Base-by-base conservation (phyloP, 345 rosid species). In the Eucalyptus erythrocorys region DNA sequence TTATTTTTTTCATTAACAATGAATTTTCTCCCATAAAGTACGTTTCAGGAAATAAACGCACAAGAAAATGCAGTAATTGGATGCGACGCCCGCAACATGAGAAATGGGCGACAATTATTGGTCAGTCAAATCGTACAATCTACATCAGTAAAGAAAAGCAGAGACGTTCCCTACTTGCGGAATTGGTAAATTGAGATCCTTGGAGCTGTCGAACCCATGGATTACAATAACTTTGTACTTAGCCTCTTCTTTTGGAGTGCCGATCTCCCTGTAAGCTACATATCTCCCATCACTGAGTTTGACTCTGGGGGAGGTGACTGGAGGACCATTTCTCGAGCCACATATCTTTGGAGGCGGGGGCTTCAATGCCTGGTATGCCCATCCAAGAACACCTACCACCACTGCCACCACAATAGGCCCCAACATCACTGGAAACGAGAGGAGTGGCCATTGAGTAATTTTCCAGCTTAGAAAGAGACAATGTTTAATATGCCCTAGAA, bases 311-410 rank as follows among this genome's bases (percentile, higher is more conserved):
- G 97, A 94, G 64, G 95, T 94, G 64, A 95, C 89, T 17, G 93
- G 94, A 68, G 97, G 96, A 87, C 99, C 97, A n/a, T 90, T 88
- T 14, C 93, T 91, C 16, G 93, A 90, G 9, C 97, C 98, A 86
- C 99, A 97, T 86, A 96, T 93, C 91, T 93, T 92, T 15, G 98
- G 94, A 87, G 95, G 94, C 21, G 97, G 97, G 48, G 98, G 98
- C 88, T 92, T 95, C 81, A 93, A 2, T 43, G 96, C 89, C 87
- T 89, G 92, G 91, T 92, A 94, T 88, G 93, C 91, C 93, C 91
- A 95, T 47, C 93, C 95, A 6, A 95, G 89, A 76, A 95, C 88
- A 81, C 97, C 96, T 3, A 92, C 93, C 8, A 86, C 66, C 87
- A 94, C 87, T 32, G 97, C 94, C 87, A 92, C 94, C 4, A 90